Evolutionary conservation across 129 eudicot genomes (phyloP), one percentile per base, ranked within the genome.

Genomic region (Flaveria trinervia): DNA sequence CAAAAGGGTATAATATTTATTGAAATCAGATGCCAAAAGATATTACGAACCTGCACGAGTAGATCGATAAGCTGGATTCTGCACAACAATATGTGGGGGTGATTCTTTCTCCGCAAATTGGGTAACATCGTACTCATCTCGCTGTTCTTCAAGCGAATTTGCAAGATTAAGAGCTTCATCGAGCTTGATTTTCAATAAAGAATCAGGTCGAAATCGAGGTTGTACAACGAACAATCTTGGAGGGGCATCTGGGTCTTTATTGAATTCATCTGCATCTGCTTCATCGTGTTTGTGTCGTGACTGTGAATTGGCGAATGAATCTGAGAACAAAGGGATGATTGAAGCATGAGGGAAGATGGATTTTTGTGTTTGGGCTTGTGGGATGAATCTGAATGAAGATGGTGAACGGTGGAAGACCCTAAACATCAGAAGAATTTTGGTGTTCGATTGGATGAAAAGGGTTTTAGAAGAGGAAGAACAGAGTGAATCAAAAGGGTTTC

Each of bases 161-260:
- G 99, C 99, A 1, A 94, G 89, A 76, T 91, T 94, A 7, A 94
- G 86, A n/a, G 99, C 99, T 78, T 94, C 99, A 33, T 85, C 86
- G 20, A 94, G 93, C 84, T 89, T 91, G 23, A 84, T 43, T 41
- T 82, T 78, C 79, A 94, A 51, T 20, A 77, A 18, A 56, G 84
- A 45, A 13, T 86, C 89, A 9, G 96, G 94, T 45, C 96, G 87
- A 22, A 89, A 52, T 26, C 93, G 85, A 1, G 99, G 99, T 81
- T 94, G 99, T 45, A 94, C 89, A 6, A 94, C 97, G 51, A 94
- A 86, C 50, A 94, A 78, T 76, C 76, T 82, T 18, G 97, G 97
- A 54, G 90, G 82, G 75, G 51, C 45, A 46, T 71, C 71, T 61
- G 94, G 91, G 55, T 87, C 86, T 46, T 51, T 70, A 45, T 79